These are phyloP conservation scores for Trametes cingulata DNA, from an alignment of 768 basidiomycete genomes.

Conservation along the genomic window DNA sequence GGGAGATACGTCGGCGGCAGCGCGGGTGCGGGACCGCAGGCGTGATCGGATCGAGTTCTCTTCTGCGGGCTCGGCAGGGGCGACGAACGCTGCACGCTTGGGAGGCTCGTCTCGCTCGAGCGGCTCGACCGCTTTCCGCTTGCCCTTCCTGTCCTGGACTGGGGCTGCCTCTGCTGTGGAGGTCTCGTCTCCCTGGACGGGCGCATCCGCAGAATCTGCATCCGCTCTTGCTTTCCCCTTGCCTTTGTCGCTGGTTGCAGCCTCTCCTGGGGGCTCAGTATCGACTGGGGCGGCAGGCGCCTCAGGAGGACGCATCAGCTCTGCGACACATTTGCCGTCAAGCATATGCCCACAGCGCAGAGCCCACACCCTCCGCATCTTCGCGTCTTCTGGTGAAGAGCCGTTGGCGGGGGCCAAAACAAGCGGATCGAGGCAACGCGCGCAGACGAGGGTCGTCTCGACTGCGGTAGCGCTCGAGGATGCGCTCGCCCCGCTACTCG, in stretches of 20 bases:
- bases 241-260: slow-evolving; percentile 38
- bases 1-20: slow-evolving; percentile 16
- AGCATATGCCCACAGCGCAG: slow-evolving; percentile 77
- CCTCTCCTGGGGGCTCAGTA: slow-evolving; percentile 2
- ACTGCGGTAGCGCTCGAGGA: slow-evolving; percentile 34
- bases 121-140: slow-evolving; percentile 19
- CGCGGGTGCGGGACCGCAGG: slow-evolving; percentile 48
- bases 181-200: neutral
- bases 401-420: slow-evolving; percentile 49
- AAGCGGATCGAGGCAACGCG: slow-evolving; percentile 64
- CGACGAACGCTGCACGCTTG: slow-evolving; percentile 9
- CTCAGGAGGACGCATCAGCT: slow-evolving; percentile 49
- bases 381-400: slow-evolving; percentile 38
- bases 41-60: slow-evolving; percentile 55
- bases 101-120: slow-evolving; percentile 4
- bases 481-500: slow-evolving; percentile 23
- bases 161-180: slow-evolving; percentile 21
- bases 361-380: slow-evolving; percentile 60
- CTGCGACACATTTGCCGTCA: slow-evolving; percentile 71
- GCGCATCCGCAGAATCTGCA: neutral
- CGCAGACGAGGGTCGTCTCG: slow-evolving; percentile 60
- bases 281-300: neutral
- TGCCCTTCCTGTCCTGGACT: slow-evolving; percentile 16
- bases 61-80: slow-evolving; percentile 12
- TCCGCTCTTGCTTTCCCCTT: slow-evolving; percentile 31